Conservation (phyloP, 179 eudicot genomes). For the Actinidia chinensis region DNA sequence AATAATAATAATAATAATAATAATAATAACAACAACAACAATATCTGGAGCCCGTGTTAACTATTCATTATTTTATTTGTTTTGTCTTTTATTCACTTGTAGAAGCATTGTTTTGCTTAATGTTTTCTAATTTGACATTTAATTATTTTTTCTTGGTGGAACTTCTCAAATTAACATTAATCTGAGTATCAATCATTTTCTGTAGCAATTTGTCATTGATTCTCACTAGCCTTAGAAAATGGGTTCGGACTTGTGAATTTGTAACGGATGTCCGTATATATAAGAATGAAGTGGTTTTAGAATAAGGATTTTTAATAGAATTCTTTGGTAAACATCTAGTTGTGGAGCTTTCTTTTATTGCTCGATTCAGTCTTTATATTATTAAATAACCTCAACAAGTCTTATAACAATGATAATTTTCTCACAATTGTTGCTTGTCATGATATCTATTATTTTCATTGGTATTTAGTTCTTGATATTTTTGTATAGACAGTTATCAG, state of each 20-base stretch:
- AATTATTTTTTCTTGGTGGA: no score
- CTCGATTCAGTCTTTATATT: background rate
- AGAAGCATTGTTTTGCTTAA: background rate
- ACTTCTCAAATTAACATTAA: no score
- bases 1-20: no score
- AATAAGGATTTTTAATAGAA: background rate
- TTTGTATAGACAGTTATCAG: background rate
- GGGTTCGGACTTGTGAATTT: conserved; percentile 7
- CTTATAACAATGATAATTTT: no score
- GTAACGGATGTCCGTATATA: background rate
- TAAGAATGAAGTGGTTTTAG: background rate
- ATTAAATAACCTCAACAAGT: background rate
- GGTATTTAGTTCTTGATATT: background rate
- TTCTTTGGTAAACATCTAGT: background rate
- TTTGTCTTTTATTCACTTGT: background rate
- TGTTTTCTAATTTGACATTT: no score
- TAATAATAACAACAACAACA: no score
- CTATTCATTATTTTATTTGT: background rate
- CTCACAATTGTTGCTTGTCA: background rate
- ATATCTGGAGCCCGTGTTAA: no score
- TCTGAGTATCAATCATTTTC: no score
- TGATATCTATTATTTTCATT: background rate
- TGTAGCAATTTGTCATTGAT: no score
- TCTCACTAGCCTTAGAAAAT: background rate
- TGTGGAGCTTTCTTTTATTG: background rate